Evolutionary conservation across 129 eudicot genomes (phyloP), one percentile per base, ranked within the genome.

Genomic region (Lonicera japonica): DNA sequence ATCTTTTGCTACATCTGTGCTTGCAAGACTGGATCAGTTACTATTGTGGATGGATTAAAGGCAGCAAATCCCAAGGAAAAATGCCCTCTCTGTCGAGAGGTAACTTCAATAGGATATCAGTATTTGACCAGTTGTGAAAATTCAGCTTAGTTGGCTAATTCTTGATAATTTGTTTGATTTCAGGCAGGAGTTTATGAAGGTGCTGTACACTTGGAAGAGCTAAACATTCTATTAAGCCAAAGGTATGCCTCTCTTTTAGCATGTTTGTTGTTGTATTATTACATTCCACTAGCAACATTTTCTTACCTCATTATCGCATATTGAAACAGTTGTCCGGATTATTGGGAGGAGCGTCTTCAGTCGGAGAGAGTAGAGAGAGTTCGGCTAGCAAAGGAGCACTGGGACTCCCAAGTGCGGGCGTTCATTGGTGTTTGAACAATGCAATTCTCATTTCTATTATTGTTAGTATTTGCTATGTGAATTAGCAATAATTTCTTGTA

Each of bases 11-110:
- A 82, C 77, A 82, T 80, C 75, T 92, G 98, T 61, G 86, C 98
- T 61, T 88, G 98, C 76, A 84, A 86, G 67, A 80, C 95, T 65
- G 95, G 78, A 56, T 92, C 95, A 38, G 96, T 88, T 64, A 85
- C 88, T 15, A 80, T 87, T 50, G 89, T 92, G 40, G 91, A 92
- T 22, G 98, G 96, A 63, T 68, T 92, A 25, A 71, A 82, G 63
- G 86, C 73, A 45, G 87, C 89, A 54, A 34, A 66, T 16, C 51
- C 80, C 17, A 84, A 71, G 45, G 70, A 80, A 73, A 92, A 80
- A 77, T 92, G 98, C 41, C 87, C 95, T 62, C 83, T 92, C 43
- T 92, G 96, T 65, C 86, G 95, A 51, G 88, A 87, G 81, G 97
- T 87, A 77, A 19, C 13, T 25, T 17, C 54, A 14, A 14, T 43